Evolutionary conservation across 345 rosid genomes (phyloP).

Genomic region (Boechera stricta): DNA sequence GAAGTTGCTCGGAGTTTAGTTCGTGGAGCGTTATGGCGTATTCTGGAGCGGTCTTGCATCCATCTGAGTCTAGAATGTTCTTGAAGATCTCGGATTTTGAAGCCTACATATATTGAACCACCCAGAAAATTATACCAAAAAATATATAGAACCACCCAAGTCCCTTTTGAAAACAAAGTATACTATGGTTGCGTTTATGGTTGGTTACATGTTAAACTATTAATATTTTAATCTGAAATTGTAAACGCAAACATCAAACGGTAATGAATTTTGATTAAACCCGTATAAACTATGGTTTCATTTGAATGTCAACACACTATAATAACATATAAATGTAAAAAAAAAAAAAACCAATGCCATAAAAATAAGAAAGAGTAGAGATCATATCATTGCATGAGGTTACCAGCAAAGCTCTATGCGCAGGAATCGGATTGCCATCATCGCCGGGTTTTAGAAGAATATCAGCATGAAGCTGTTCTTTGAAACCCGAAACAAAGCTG

Average conservation of each 20-base stretch:
- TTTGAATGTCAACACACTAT: background rate
- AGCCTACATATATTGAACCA: conserved; percentile 50
- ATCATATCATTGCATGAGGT: background rate
- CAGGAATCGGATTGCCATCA: conserved; percentile 59
- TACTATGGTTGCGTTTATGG: background rate
- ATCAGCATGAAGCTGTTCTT: conserved; percentile 67
- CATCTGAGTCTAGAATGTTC: conserved; percentile 69
- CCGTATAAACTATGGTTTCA: background rate
- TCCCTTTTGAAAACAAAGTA: background rate
- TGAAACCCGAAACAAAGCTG: conserved; percentile 54
- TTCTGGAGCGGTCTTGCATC: conserved; percentile 65
- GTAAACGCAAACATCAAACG: background rate
- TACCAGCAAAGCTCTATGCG: conserved; percentile 79
- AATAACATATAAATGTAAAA: background rate
- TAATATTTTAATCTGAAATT: background rate
- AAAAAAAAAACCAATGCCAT: background rate
- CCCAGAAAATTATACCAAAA: too few relatives aligned
- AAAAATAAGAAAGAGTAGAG: too few relatives aligned
- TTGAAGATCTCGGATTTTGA: conserved; percentile 83
- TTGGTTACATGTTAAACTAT: background rate
- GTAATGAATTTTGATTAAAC: background rate
- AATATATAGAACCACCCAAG: background rate
- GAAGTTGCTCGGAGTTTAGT: conserved; percentile 66
- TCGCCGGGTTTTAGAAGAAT: conserved; percentile 62
- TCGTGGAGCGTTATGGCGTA: conserved; percentile 62